phyloP scores from a whole-genome alignment of 768 basidiomycete genomes.

The Sarcodon aspratus region DNA sequence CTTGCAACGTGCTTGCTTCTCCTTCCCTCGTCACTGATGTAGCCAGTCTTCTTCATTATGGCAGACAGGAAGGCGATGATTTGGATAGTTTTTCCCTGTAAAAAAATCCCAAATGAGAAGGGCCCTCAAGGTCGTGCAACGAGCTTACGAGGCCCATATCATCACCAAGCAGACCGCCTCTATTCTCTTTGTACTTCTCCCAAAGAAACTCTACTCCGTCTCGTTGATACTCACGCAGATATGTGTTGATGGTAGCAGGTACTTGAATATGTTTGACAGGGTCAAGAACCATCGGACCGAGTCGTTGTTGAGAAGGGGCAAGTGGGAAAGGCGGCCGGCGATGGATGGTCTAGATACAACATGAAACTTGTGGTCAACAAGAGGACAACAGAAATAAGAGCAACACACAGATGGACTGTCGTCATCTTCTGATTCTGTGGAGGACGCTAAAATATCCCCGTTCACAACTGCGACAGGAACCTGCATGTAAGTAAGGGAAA shows the following conservation, averaged over 20 bases:
- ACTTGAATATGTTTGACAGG: slow-evolving; percentile 33
- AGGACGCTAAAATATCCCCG: too few relatives aligned
- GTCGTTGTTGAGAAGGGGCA: slow-evolving; percentile 25
- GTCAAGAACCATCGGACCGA: slow-evolving; percentile 43
- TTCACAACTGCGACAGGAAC: too few relatives aligned
- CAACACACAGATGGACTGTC: too few relatives aligned
- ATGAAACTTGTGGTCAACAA: neutral
- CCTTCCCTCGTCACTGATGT: slow-evolving; percentile 49
- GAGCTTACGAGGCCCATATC: slow-evolving; percentile 78
- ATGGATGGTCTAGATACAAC: slow-evolving; percentile 21
- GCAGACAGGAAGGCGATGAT: slow-evolving; percentile 84
- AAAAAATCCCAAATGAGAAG: neutral
- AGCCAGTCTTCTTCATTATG: slow-evolving; percentile 78
- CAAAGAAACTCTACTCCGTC: slow-evolving; percentile 81
- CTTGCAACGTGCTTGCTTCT: slow-evolving; percentile 55
- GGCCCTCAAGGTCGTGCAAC: neutral
- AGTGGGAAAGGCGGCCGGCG: slow-evolving; percentile 49
- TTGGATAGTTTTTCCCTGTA: slow-evolving; percentile 83
- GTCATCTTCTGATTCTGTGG: too few relatives aligned
- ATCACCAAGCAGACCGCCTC: slow-evolving; percentile 83
- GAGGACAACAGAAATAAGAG: too few relatives aligned
- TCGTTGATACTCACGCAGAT: slow-evolving; percentile 84
- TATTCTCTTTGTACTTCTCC: slow-evolving; percentile 48
- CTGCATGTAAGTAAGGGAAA: neutral
- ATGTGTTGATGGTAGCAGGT: slow-evolving; percentile 68